Base-by-base conservation (phyloP, 2,329 filamentous ascomycete genomes). In the Penicillium sp. region DNA sequence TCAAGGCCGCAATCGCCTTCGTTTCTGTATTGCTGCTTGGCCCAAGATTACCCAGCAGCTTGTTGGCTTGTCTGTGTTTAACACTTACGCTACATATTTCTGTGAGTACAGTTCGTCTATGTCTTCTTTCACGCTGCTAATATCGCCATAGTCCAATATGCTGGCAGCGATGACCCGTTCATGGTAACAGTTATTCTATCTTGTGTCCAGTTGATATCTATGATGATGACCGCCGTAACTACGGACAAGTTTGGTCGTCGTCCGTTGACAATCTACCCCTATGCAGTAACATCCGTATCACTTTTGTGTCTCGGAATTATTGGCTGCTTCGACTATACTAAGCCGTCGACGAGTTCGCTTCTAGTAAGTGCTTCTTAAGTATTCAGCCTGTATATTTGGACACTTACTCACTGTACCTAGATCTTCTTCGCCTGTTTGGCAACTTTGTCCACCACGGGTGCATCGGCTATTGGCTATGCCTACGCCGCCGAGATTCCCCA, bases 341-440 rank as follows among this genome's bases (percentile, higher is more conserved):
- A 58, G 16, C 59, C 66, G 46, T 56, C 66, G 1, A 58, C 67
- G 0, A 72, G 72, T 48, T 76, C 74, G 1, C 66, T 77, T 9
- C 54, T 76, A 54, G 74, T 76, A 64, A 6, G 25, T n/a, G n/a
- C 1, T 12, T 46, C 2, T 12, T 42, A 4, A 27, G 2, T 12
- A 4, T 10, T 6, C n/a, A 31, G 3, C 31, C 12, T 32, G 32
- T 6, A 21, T 9, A 7, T 15, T 6, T 35, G 50, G 18, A 25
- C 39, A 32, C 9, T 42, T 29, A 50, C n/a, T 31, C 2, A 35
- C 1, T 21, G 29, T 9, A n/a, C 3, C 3, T 27, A 75, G 73
- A 68, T 76, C 7, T 77, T 77, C 64, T 76, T 76, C 54, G 73
- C 74, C 18, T 76, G 72, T 38, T 54, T 76, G 25, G 73, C 74